These are phyloP conservation scores for Mucor velutinosus DNA, from an alignment of 371 early-diverging fungal genomes.

Conservation along the genomic window DNA sequence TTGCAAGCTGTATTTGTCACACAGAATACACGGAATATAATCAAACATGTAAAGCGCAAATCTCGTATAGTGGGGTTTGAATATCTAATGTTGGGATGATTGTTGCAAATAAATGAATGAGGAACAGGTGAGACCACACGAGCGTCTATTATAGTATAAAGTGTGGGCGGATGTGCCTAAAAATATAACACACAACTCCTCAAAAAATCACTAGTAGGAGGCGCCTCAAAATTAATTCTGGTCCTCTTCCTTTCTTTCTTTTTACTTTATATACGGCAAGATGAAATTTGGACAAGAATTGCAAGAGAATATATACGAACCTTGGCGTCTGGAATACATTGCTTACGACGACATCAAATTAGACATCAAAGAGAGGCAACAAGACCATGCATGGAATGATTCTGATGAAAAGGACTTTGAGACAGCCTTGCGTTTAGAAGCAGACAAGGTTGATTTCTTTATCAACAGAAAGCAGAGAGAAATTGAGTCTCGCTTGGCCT, in stretches of 20 bases:
- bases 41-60: conserved; percentile 1
- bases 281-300: conserved; percentile 92
- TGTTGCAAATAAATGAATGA: too few relatives aligned
- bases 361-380: conserved; percentile 64
- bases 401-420: conserved; percentile 86
- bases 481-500: conserved; percentile 81
- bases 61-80: neutral
- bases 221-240: conserved; percentile 3
- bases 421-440: conserved; percentile 80
- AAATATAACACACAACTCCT: conserved; percentile 11
- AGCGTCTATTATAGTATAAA: neutral
- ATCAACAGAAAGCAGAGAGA: conserved; percentile 80
- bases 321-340: conserved; percentile 89
- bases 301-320: conserved; percentile 67
- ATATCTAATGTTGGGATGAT: neutral
- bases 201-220: neutral
- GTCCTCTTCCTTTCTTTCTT: conserved; percentile 8
- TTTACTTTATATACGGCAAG: conserved; percentile 3
- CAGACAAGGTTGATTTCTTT: conserved; percentile 75
- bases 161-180: conserved; percentile 10
- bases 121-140: conserved; percentile 12
- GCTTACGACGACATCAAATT: conserved; percentile 80
- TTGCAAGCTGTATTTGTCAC: conserved; percentile 1
- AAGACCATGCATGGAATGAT: conserved; percentile 55
- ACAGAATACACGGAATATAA: conserved; percentile 5